Conservation (phyloP, 768 basidiomycete species). For the Kondoa malvinella region DNA sequence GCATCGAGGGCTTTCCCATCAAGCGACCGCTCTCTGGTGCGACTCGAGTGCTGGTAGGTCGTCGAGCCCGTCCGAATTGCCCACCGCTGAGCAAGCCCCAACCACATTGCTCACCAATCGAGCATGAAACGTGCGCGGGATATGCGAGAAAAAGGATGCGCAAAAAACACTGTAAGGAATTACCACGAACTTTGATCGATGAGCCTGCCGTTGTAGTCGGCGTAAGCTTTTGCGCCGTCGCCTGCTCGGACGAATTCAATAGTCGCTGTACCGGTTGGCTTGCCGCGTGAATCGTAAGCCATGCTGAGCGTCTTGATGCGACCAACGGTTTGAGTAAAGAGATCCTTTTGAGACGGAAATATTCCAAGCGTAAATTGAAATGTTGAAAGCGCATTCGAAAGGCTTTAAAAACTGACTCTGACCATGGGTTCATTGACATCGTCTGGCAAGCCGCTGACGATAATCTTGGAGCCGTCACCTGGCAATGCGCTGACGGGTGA, state of each 20-base stretch:
- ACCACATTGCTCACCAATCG: no score
- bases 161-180: constrained; percentile 32
- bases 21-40: no score
- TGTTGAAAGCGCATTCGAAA: no score
- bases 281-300: constrained; percentile 64
- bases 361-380: no score
- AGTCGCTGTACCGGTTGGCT: constrained; percentile 76
- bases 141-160: constrained; percentile 17
- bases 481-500: neutral
- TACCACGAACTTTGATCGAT: constrained; percentile 99
- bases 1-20: no score
- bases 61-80: no score
- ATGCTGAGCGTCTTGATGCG: constrained; percentile 67
- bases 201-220: constrained; percentile 92
- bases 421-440: constrained; percentile 90
- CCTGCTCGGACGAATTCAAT: constrained; percentile 72
- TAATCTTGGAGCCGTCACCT: constrained; percentile 47
- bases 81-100: no score
- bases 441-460: constrained; percentile 77
- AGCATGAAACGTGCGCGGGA: no score
- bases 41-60: no score
- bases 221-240: constrained; percentile 77
- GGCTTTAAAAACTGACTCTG: constrained; percentile 46
- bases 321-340: constrained; percentile 80
- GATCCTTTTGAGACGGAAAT: constrained; percentile 47